Percentiles rank a stretch among this genome's conserved stretches.
Conservation (phyloP, 1,284 basidiomycete genomes). For the Ganoderma lingzhi region DNA sequence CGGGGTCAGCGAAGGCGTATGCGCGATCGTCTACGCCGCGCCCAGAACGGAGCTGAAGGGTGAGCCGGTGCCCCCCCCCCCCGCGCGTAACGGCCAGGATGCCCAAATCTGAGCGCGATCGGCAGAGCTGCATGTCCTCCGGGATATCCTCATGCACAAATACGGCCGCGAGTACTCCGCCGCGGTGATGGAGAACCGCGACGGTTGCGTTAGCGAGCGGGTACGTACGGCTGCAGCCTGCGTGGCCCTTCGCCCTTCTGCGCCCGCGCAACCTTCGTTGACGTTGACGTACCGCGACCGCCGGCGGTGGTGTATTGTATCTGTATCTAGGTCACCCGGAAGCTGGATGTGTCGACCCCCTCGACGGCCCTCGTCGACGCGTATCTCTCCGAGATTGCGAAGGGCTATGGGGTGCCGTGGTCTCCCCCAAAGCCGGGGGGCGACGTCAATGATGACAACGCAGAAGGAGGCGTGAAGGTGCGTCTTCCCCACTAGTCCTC, state of each 20-base stretch:
- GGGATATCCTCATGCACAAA: conserved; percentile 95
- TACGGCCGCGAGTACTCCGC: conserved; percentile 87
- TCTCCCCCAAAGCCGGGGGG: conserved; percentile 45
- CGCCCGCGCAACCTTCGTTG: conserved; percentile 7
- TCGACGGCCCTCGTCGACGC: conserved; percentile 81
- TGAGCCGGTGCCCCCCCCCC: conserved; percentile 37
- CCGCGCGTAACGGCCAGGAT: neutral
- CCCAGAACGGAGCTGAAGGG: conserved; percentile 92
- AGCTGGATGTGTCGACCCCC: conserved; percentile 77
- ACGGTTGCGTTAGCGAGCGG: conserved; percentile 81
- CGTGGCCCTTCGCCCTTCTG: conserved; percentile 36
- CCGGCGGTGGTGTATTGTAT: neutral
- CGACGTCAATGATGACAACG: conserved; percentile 40
- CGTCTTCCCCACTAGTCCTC: conserved; percentile 16
- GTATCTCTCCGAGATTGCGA: conserved; percentile 90
- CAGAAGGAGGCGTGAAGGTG: conserved; percentile 47
- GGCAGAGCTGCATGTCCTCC: conserved; percentile 87
- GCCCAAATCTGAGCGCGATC: conserved; percentile 12
- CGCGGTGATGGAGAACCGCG: conserved; percentile 84
- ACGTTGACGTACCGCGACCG: conserved; percentile 4
- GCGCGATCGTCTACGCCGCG: conserved; percentile 89
- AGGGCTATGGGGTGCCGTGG: conserved; percentile 86
- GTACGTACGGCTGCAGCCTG: conserved; percentile 46
- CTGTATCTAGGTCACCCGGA: conserved; percentile 67
- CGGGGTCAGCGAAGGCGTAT: conserved; percentile 78